These are phyloP conservation scores for Xylaria grammica DNA, from an alignment of 495 filamentous ascomycete genomes.

Conservation along the genomic window DNA sequence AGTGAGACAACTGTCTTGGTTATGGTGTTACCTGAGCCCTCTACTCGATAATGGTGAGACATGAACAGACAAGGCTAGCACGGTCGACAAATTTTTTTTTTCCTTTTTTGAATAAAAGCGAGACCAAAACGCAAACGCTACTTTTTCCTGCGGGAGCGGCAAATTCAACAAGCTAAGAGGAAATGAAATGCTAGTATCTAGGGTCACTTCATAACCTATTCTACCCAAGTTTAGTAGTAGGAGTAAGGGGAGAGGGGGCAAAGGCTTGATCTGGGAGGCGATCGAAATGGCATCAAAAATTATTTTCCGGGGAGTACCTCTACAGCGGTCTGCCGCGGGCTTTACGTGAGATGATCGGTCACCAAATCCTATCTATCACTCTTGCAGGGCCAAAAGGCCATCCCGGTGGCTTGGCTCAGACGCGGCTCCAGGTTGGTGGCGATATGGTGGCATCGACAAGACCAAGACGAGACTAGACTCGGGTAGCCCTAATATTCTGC, in stretches of 20 bases:
- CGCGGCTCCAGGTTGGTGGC: slow-evolving; percentile 17
- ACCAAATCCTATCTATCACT: neutral
- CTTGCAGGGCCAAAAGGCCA: slow-evolving; percentile 3
- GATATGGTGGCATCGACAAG: slow-evolving; percentile 11
- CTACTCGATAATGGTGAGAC: neutral
- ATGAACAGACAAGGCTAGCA: neutral
- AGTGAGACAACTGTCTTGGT: neutral
- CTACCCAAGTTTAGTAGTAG: neutral
- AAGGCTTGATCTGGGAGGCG: neutral
- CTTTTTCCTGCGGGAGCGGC: neutral
- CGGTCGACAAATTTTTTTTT: too few species aligned
- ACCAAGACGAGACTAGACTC: slow-evolving; percentile 2
- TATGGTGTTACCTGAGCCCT: neutral
- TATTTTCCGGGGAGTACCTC: neutral
- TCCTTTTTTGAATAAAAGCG: neutral
- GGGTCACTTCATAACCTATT: neutral
- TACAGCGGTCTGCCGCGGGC: slow-evolving; percentile 7
- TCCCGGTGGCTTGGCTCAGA: slow-evolving; percentile 13
- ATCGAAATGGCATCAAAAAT: neutral
- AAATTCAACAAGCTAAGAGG: neutral
- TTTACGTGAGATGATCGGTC: slow-evolving; percentile 1
- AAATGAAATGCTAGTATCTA: neutral
- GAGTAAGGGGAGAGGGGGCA: neutral
- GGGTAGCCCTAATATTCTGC: slow-evolving; percentile 1
- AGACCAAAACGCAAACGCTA: neutral